These are phyloP conservation scores for Lactifluus hygrophoroides DNA, from an alignment of 768 basidiomycete genomes.

Conservation along the genomic window DNA sequence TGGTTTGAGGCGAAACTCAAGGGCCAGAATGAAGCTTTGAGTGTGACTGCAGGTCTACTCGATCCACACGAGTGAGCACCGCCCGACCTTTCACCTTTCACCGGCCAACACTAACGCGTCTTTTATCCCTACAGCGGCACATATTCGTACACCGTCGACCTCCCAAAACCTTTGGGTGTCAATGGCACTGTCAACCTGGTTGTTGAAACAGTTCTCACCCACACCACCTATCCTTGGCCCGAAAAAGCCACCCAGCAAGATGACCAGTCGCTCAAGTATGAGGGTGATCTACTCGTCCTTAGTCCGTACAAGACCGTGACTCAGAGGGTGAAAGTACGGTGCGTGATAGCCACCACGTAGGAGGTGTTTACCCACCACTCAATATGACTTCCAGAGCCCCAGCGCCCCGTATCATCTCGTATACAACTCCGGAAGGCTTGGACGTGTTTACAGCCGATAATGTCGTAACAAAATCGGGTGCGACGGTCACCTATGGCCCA, in stretches of 20 bases:
- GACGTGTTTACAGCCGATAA: conserved; percentile 53
- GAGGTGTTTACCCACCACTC: background rate
- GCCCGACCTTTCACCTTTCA: background rate
- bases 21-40: conserved; percentile 49
- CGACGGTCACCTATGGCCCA: conserved; percentile 84
- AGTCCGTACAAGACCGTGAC: conserved; percentile 77
- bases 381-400: conserved; percentile 43
- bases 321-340: conserved; percentile 87
- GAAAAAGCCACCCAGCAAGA: conserved; percentile 63
- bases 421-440: conserved; percentile 56
- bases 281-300: conserved; percentile 67
- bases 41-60: conserved; percentile 40
- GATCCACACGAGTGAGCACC: conserved; percentile 44
- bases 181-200: conserved; percentile 68
- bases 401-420: conserved; percentile 59
- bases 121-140: conserved; percentile 28
- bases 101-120: background rate
- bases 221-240: conserved; percentile 72
- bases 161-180: conserved; percentile 50
- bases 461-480: conserved; percentile 61
- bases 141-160: conserved; percentile 49
- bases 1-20: conserved; percentile 79
- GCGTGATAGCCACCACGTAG: conserved; percentile 25
- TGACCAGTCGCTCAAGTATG: conserved; percentile 71
- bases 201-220: conserved; percentile 69